phyloP scores from a whole-genome alignment of 352 stramenopile genomes.

The Phytophthora pistaciae region DNA sequence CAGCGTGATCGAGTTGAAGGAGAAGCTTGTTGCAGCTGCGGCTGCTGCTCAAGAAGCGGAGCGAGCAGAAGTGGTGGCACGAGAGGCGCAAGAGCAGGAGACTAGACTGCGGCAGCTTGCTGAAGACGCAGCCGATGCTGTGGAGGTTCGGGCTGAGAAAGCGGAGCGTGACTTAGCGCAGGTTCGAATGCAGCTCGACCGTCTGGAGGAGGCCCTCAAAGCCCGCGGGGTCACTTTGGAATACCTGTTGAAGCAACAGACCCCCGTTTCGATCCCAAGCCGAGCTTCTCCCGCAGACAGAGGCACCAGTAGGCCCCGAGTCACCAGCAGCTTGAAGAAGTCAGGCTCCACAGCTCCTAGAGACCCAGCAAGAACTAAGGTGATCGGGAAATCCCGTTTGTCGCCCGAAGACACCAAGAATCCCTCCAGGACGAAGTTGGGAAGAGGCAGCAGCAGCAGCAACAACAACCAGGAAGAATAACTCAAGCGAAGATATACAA shows the following conservation, averaged over 20 bases:
- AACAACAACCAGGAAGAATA: slow-evolving; percentile 39
- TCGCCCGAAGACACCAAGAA: neutral
- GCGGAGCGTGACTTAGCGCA: slow-evolving; percentile 40
- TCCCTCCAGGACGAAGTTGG: neutral
- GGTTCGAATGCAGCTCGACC: slow-evolving; percentile 38
- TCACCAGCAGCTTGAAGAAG: neutral
- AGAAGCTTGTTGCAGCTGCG: slow-evolving; percentile 39
- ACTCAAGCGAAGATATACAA: neutral
- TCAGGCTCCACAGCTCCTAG: neutral
- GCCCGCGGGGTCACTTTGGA: slow-evolving; percentile 75
- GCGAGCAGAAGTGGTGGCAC: slow-evolving; percentile 34
- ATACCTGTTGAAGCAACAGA: slow-evolving; percentile 59
- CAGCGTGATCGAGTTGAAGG: slow-evolving; percentile 41
- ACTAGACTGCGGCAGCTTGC: slow-evolving; percentile 51
- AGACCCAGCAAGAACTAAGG: slow-evolving; percentile 13
- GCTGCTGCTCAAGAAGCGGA: slow-evolving; percentile 43
- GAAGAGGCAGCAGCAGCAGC: neutral
- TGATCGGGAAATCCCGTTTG: slow-evolving; percentile 5
- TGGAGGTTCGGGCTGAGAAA: slow-evolving; percentile 54
- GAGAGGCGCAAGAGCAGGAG: slow-evolving; percentile 51
- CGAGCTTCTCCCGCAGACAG: neutral
- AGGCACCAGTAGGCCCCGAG: slow-evolving; percentile 1
- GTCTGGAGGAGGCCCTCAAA: slow-evolving; percentile 58
- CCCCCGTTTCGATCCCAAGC: slow-evolving; percentile 13
- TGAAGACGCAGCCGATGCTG: slow-evolving; percentile 57